Conservation (phyloP, 2,329 filamentous ascomycete genomes). For the Paramyrothecium roridum region DNA sequence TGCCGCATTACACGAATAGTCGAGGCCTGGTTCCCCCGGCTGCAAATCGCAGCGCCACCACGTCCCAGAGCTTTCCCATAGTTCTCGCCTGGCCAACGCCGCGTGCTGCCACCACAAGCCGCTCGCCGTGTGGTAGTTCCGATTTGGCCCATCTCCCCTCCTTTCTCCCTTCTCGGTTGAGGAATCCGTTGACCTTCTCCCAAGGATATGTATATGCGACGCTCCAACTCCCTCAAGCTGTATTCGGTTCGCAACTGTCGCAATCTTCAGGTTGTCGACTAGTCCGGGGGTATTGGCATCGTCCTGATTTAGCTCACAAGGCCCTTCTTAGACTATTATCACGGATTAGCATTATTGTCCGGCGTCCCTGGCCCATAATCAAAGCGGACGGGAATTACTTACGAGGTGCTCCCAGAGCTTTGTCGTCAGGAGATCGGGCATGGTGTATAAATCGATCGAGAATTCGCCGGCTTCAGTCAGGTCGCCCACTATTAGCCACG, state of each 20-base stretch:
- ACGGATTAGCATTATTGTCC: constrained; percentile 1
- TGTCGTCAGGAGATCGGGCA: constrained; percentile 84
- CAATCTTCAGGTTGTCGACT: neutral
- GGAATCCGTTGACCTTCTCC: neutral
- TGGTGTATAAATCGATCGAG: constrained; percentile 96
- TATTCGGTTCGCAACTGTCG: neutral
- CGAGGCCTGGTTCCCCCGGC: no score
- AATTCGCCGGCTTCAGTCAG: constrained; percentile 77
- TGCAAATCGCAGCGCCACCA: no score
- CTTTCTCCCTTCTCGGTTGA: neutral
- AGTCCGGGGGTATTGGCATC: constrained; percentile 13
- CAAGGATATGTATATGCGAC: neutral
- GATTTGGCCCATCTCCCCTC: neutral
- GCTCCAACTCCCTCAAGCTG: neutral
- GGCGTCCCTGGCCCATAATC: neutral
- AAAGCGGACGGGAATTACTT: constrained; percentile 17
- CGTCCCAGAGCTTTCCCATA: no score
- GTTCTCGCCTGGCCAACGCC: neutral
- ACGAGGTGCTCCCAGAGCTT: constrained; percentile 89
- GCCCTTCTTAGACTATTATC: constrained; percentile 35
- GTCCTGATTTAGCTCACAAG: constrained; percentile 27
- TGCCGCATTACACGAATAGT: no score
- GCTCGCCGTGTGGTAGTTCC: neutral
- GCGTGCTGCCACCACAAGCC: neutral
- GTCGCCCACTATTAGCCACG: constrained; percentile 31